Evolutionary conservation across 2,329 filamentous ascomycete species (phyloP).

Genomic region (Aureobasidium melanogenum): DNA sequence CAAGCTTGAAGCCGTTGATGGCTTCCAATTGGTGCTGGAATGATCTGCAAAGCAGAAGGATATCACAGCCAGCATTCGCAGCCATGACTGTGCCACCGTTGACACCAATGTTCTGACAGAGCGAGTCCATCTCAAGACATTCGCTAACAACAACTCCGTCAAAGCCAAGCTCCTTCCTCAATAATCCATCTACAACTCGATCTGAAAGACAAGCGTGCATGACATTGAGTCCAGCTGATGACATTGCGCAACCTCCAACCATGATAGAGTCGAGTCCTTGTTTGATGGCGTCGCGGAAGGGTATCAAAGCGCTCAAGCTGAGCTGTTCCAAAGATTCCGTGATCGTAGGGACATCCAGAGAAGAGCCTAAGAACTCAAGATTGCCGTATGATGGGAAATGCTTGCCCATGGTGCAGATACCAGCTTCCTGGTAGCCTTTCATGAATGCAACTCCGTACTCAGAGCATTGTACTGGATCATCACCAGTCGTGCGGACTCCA

Average conservation of each 20-base stretch:
- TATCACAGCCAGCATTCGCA: constrained; percentile 88
- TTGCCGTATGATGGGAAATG: constrained; percentile 97
- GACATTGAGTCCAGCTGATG: constrained; percentile 83
- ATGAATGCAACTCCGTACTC: constrained; percentile 85
- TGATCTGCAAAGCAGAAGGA: constrained; percentile 79
- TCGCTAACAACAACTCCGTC: constrained; percentile 90
- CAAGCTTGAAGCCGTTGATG: constrained; percentile 79
- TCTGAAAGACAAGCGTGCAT: constrained; percentile 92
- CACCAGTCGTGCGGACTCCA: constrained; percentile 79
- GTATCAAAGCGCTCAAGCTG: constrained; percentile 82
- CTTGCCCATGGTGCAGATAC: constrained; percentile 82
- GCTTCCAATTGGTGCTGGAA: constrained; percentile 86
- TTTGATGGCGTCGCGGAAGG: constrained; percentile 81
- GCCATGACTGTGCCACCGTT: constrained; percentile 96
- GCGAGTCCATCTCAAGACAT: constrained; percentile 91
- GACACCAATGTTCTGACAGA: constrained; percentile 94
- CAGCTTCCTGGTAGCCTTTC: constrained; percentile 86
- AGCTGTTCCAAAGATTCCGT: constrained; percentile 90
- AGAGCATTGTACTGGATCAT: constrained; percentile 91
- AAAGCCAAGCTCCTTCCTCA: constrained; percentile 83
- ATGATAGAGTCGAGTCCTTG: constrained; percentile 90
- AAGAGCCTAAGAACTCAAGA: constrained; percentile 84
- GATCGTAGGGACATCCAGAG: constrained; percentile 86
- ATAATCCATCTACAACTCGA: constrained; percentile 81
- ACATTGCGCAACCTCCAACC: constrained; percentile 87